Evolutionary conservation across 2,329 filamentous ascomycete genomes (phyloP), one percentile per base, ranked within the genome.

Genomic region (Cryphonectria japonica): DNA sequence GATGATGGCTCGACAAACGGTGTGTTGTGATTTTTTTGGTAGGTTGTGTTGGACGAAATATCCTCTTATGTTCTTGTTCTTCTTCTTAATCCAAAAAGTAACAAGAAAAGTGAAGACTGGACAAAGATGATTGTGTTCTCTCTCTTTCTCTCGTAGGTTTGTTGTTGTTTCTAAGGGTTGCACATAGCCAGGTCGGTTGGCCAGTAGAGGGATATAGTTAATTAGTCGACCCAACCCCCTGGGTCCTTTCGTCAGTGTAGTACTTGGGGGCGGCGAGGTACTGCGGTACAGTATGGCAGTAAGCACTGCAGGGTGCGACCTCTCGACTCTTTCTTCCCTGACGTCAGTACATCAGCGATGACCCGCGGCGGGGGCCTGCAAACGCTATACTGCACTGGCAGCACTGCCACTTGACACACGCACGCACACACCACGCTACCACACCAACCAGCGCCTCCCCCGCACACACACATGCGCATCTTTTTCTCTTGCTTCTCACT

Each of bases 291-390:
- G 34, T 34, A 6, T 34, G 6, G 34, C 6, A 34, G 34, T 34
- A 34, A 52, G 43, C 29, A 13, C 29, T 13, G 46, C n/a, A 66
- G 63, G 46, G 39, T 66, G 43, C 63, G 43, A 66, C 63, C 63
- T n/a, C 46, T 50, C 26, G 37, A 46, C 46, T 34, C 34, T 34
- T 34, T 16, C 19, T 52, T 37, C 52, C 65, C 65, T 67, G 65
- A 67, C 65, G 65, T 67, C 65, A 67, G 65, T 67, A 60, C 22
- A 22, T 22, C 43, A 46, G 43, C 13, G 43, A 46, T 22, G 13
- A 6, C 43, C 19, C 22, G 50, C 4, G 50, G 37, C n/a, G 64
- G 34, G 3, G 57, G 26, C 57, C 13, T n/a, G 39, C 26, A 3
- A 37, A 32, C 1, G 52, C 60, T n/a, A 63, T 39, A 41, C 59